Conservation (phyloP, 164 flowering plant genomes). For the Malania oleifera region DNA sequence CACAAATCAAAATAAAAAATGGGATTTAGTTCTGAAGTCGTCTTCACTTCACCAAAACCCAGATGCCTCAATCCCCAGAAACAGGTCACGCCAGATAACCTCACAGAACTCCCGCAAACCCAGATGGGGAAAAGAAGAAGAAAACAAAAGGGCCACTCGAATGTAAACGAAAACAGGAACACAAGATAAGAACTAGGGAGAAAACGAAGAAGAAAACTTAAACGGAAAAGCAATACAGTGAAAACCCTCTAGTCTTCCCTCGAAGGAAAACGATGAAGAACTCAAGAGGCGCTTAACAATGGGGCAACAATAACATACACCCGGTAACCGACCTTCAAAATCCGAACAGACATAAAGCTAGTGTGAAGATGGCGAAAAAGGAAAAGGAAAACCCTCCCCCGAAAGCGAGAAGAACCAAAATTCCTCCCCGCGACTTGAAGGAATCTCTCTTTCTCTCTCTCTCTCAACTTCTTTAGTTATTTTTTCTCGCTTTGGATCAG, state of each 20-base stretch:
- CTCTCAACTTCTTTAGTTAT: background rate
- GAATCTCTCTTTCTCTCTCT: conserved; percentile 17
- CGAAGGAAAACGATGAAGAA: background rate
- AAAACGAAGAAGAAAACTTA: conserved; percentile 7
- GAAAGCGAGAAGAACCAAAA: background rate
- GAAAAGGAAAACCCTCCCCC: background rate
- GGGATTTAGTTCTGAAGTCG: no score
- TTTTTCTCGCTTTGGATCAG: background rate
- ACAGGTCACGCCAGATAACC: background rate
- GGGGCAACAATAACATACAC: background rate
- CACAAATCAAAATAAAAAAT: background rate
- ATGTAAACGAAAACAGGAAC: background rate
- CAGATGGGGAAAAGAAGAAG: background rate
- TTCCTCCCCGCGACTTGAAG: conserved; percentile 17
- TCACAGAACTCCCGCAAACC: conserved; percentile 1
- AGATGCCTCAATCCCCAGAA: conserved; percentile 17
- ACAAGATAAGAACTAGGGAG: conserved; percentile 6
- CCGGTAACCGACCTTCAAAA: background rate
- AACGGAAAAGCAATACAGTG: no score
- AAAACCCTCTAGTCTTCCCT: no score
- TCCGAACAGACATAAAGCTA: background rate
- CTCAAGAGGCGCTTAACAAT: background rate
- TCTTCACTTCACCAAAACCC: conserved; percentile 13
- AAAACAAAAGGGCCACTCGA: no score
- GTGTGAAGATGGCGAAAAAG: background rate